Evolutionary conservation across 495 filamentous ascomycete species (phyloP).

Genomic region (Daldinia concentrica): DNA sequence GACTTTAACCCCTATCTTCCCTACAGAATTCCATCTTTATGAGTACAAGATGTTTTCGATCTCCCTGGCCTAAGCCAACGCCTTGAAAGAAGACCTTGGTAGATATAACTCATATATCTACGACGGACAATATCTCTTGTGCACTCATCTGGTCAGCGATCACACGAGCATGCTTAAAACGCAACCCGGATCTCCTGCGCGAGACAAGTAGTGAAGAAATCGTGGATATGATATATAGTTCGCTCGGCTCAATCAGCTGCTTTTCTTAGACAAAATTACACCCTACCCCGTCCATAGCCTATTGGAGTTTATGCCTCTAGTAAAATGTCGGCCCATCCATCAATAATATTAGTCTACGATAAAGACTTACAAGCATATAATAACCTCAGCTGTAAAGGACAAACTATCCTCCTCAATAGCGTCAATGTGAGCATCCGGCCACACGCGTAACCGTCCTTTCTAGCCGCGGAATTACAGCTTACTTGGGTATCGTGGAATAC

Average conservation of each 20-base stretch:
- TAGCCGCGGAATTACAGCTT: slow-evolving; percentile 23
- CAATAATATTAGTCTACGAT: background rate
- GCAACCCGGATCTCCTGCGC: no score
- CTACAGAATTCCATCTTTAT: no score
- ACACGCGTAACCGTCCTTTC: background rate
- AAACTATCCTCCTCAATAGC: background rate
- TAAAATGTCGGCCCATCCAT: background rate
- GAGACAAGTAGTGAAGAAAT: no score
- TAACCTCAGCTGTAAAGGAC: background rate
- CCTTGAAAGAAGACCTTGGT: no score
- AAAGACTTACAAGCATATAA: background rate
- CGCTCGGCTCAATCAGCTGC: background rate
- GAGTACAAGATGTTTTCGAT: no score
- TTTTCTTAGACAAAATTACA: background rate
- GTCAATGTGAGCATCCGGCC: background rate
- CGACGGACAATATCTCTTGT: no score
- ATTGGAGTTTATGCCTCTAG: background rate
- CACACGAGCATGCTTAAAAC: no score
- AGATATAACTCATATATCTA: no score
- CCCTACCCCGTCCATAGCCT: background rate
- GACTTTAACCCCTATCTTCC: no score
- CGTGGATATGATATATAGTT: background rate
- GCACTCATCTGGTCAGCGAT: no score
- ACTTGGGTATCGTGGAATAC: slow-evolving; percentile 10
- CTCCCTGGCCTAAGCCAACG: no score